Evolutionary conservation across 2,329 filamentous ascomycete species (phyloP), one percentile per base, ranked within the genome.

Genomic region (Ceratocystis eucalypticola): DNA sequence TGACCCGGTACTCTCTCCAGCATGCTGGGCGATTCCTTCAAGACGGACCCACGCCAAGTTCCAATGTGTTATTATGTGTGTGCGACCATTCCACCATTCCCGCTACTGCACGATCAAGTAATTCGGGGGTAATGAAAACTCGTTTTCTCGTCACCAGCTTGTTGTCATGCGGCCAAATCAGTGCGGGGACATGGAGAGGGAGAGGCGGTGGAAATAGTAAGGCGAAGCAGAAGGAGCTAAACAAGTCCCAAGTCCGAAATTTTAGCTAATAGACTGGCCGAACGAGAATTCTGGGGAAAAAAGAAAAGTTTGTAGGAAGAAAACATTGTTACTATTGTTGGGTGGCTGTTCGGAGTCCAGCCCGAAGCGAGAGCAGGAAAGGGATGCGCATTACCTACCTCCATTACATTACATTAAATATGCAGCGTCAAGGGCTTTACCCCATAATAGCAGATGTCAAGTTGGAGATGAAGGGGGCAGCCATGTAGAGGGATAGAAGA

Each of bases 101-200:
- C 37, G 41, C 50, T 61, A 46, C 55, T 50, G 28, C 64, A 66
- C 30, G 20, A 65, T 67, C 46, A 65, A 65, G 66, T 67, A 65
- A 67, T 61, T 45, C 25, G 62, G 53, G 53, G 61, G 66, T 67
- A 67, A 67, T 62, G 20, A 28, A 65, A 67, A 67, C 62, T 65
- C 44, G 28, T 28, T 44, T 46, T 50, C 48, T 63, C 41, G 55
- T 61, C 44, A 17, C 50, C 12, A 55, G 41, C 12, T 22, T 46
- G 22, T 17, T 44, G 63, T 65, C 63, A 65, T 65, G 63, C 45
- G 63, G 63, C 4, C 41, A 64, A 64, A 55, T 12, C n/a, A 55
- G 22, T 55, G 50, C 50, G 50, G 50, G 50, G 50, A 25, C 2
- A 25, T 15, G 25, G 20, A 30, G 20, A 12, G 50, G 7, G 20